Evolutionary conservation across 352 stramenopile genomes (phyloP).

Genomic region (Phytophthora sp.): DNA sequence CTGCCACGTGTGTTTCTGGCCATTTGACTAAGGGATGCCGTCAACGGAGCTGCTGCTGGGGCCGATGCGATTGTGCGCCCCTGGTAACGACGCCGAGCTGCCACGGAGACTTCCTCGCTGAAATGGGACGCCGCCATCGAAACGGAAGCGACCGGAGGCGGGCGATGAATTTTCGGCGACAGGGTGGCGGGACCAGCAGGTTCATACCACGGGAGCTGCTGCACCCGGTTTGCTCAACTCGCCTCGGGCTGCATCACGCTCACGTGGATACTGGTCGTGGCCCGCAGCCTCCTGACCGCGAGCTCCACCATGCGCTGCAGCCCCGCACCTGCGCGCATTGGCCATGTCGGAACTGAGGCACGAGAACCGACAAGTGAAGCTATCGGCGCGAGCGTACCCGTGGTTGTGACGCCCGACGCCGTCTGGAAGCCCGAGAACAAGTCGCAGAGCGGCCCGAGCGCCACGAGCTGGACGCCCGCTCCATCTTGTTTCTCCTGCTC

Average conservation of each 20-base stretch:
- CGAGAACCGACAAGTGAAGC: background rate
- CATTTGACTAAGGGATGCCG: no score
- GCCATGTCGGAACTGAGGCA: slow-evolving; percentile 4
- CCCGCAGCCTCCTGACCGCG: slow-evolving; percentile 48
- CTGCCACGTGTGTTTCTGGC: no score
- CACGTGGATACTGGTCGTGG: slow-evolving; percentile 28
- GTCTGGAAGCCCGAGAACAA: slow-evolving; percentile 48
- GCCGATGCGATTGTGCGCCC: no score
- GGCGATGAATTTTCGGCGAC: no score
- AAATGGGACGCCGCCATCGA: no score
- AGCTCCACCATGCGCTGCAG: slow-evolving; percentile 61
- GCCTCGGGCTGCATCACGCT: slow-evolving; percentile 20
- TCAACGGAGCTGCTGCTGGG: no score
- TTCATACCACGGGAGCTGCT: no score
- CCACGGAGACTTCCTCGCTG: no score
- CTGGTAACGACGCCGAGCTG: no score
- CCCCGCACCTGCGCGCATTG: slow-evolving; percentile 35
- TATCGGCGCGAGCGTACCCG: slow-evolving; percentile 23
- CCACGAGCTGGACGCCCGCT: slow-evolving; percentile 23
- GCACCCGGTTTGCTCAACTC: no score
- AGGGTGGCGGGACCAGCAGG: no score
- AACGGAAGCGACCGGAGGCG: no score
- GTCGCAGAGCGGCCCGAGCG: slow-evolving; percentile 39
- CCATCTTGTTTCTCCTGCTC: slow-evolving; percentile 17
- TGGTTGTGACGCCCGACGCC: slow-evolving; percentile 34